A percentile compares a stretch with the other conserved stretches of the same genome.
Conservation (phyloP, 371 early-diverging fungal genomes). For the Saksenaea vasiformis region DNA sequence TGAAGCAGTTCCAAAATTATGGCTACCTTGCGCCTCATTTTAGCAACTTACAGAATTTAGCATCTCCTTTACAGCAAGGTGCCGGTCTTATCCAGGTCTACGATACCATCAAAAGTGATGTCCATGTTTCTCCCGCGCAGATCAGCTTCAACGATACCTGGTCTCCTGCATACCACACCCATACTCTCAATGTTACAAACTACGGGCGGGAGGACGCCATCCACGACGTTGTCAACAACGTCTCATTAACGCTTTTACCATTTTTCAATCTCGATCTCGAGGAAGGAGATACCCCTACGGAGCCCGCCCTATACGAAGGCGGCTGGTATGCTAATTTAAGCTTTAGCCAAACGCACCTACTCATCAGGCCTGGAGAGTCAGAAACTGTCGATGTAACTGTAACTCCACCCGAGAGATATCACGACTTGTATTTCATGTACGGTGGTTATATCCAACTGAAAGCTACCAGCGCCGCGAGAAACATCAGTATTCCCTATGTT, state of each 20-base stretch:
- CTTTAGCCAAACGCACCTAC: slow-evolving; percentile 25
- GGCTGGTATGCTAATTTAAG: no score
- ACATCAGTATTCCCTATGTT: slow-evolving; percentile 49
- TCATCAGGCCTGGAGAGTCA: slow-evolving; percentile 38
- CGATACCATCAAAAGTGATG: slow-evolving; percentile 52
- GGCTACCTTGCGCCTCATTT: slow-evolving; percentile 26
- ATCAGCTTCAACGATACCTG: no score
- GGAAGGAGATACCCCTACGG: slow-evolving; percentile 14
- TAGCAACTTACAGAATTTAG: slow-evolving; percentile 18
- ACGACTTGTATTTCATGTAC: slow-evolving; percentile 28
- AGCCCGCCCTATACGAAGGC: slow-evolving; percentile 11
- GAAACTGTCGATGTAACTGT: slow-evolving; percentile 38
- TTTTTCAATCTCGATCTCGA: no score
- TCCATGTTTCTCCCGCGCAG: no score
- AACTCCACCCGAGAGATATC: slow-evolving; percentile 36
- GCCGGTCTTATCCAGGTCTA: slow-evolving; percentile 71
- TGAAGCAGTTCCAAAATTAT: slow-evolving; percentile 35
- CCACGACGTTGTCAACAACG: slow-evolving; percentile 46
- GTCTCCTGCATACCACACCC: no score
- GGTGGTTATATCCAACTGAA: slow-evolving; percentile 22
- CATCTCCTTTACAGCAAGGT: slow-evolving; percentile 57
- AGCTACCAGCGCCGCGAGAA: background rate
- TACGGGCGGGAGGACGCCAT: slow-evolving; percentile 48
- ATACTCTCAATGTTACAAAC: no score
- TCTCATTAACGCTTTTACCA: no score